These are phyloP conservation scores for Microcera coccophila DNA, from an alignment of 2,329 filamentous ascomycete genomes.

Conservation along the genomic window DNA sequence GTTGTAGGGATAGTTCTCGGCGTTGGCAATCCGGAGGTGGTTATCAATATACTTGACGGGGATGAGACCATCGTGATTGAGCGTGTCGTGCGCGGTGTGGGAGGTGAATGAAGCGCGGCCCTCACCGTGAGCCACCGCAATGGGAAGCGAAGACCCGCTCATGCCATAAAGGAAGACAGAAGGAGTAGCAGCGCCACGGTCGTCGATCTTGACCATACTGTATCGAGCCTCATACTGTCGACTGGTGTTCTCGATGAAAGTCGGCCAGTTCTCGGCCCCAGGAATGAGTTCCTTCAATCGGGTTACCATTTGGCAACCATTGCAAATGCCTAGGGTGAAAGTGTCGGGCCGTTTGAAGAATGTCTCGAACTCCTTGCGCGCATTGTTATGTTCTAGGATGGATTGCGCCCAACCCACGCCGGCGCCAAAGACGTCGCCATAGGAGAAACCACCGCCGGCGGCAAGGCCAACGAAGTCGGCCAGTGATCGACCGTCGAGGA, in stretches of 20 bases:
- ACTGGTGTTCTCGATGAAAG: constrained; percentile 74
- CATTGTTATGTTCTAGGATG: constrained; percentile 77
- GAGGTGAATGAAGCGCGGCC: constrained; percentile 70
- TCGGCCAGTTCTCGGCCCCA: constrained; percentile 41
- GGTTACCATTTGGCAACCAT: constrained; percentile 93
- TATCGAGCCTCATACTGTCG: constrained; percentile 28
- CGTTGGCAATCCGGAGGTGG: constrained; percentile 56
- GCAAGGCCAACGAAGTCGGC: constrained; percentile 82
- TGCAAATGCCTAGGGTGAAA: constrained; percentile 91
- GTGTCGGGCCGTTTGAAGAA: constrained; percentile 90
- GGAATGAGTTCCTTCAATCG: constrained; percentile 41
- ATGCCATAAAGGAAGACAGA: constrained; percentile 27
- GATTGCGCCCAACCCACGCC: constrained; percentile 95
- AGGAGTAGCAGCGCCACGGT: constrained; percentile 15
- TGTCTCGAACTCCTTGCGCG: constrained; percentile 69
- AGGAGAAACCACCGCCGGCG: constrained; percentile 95
- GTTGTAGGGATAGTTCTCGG: constrained; percentile 84
- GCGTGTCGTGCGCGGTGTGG: constrained; percentile 46
- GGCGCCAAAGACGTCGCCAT: constrained; percentile 81
- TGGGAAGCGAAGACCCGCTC: constrained; percentile 25
- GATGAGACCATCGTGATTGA: constrained; percentile 66
- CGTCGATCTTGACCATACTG: constrained; percentile 25
- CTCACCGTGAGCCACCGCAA: constrained; percentile 42
- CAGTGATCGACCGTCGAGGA: constrained; percentile 75
- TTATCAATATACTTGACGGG: constrained; percentile 86